These are phyloP conservation scores for Globisporangium spiculum DNA, from an alignment of 352 stramenopile species.

Conservation along the genomic window DNA sequence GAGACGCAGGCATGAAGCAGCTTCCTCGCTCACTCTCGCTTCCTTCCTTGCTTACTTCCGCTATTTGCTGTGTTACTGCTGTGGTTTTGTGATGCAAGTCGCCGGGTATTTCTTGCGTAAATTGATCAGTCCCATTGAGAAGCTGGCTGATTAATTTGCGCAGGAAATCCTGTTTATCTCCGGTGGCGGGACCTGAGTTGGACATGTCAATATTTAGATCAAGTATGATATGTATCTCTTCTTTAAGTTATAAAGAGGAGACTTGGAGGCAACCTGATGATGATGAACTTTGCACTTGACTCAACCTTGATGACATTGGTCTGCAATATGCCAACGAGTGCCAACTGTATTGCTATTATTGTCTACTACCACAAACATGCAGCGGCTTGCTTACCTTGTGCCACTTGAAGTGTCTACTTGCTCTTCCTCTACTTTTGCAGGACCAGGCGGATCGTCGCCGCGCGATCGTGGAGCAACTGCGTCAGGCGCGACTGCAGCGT, in stretches of 20 bases:
- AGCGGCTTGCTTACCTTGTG: background rate
- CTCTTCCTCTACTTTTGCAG: conserved; percentile 36
- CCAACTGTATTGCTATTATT: background rate
- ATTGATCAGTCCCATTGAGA: background rate
- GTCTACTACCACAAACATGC: background rate
- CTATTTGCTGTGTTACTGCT: background rate
- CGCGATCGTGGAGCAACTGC: conserved; percentile 35
- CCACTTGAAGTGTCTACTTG: background rate
- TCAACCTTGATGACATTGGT: background rate
- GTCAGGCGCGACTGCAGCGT: conserved; percentile 30
- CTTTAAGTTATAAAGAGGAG: background rate
- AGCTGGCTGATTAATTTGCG: background rate
- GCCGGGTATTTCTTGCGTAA: background rate
- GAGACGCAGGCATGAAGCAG: conserved; percentile 14
- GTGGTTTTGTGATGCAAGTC: background rate
- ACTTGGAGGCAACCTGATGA: background rate
- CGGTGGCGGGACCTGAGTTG: background rate
- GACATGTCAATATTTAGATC: background rate
- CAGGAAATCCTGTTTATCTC: background rate
- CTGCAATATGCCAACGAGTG: background rate
- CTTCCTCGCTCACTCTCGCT: background rate
- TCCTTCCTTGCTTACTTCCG: background rate
- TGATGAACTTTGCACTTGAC: background rate
- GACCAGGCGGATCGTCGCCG: conserved; percentile 31
- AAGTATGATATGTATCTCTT: background rate